Conservation (phyloP, 495 filamentous ascomycete species). For the Penicillium crystallinum region DNA sequence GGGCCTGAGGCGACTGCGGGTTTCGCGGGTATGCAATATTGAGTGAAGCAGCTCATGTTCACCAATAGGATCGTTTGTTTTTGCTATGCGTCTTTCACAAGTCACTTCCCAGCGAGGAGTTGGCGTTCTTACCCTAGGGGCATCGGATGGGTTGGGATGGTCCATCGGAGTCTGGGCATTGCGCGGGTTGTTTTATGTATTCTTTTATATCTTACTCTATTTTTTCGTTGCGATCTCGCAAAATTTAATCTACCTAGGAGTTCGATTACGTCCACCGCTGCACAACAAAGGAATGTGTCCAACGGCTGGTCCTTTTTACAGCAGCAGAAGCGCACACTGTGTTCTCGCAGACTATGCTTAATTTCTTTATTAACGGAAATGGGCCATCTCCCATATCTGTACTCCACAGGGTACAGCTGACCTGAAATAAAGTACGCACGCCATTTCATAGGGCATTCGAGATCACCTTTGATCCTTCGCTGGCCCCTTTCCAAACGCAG, state of each 20-base stretch:
- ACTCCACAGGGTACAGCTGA: conserved; percentile 6
- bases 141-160: not conserved
- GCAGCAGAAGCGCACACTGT: not conserved
- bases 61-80: not conserved
- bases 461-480: conserved; percentile 7
- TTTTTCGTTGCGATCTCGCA: not conserved
- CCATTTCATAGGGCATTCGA: conserved; percentile 10
- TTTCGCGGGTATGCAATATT: conserved; percentile 9
- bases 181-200: too few relatives aligned
- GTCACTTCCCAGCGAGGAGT: not conserved
- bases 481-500: conserved; percentile 5
- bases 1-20: conserved; percentile 3
- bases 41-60: not conserved
- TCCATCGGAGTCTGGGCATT: not conserved
- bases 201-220: not conserved
- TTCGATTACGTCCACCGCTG: conserved; percentile 4
- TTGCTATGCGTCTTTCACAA: not conserved
- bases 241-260: not conserved
- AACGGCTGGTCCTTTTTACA: not conserved
- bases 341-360: not conserved
- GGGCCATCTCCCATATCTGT: not conserved
- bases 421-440: not conserved
- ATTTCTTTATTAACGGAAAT: not conserved
- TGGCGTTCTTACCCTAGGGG: conserved; percentile 3
- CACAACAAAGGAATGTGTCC: conserved; percentile 5